Evolutionary conservation across 169 alveolate genomes (phyloP).

Genomic region (Pseudocohnilembus persalinus): DNA sequence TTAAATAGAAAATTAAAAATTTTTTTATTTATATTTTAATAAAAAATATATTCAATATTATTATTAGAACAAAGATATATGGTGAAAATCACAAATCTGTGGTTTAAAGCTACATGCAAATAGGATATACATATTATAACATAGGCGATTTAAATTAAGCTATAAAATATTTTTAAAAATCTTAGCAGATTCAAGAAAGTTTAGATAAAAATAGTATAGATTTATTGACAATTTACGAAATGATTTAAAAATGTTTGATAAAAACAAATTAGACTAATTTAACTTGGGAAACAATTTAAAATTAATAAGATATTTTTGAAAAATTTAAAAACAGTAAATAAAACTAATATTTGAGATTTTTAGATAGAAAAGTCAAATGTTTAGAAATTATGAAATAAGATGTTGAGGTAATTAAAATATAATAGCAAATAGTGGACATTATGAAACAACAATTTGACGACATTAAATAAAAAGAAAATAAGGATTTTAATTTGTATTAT

Average conservation of each 20-base stretch:
- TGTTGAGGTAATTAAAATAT: neutral
- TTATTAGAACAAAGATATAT: neutral
- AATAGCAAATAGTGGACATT: neutral
- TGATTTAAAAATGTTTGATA: too few relatives aligned
- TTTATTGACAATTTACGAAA: too few relatives aligned
- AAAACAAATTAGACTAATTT: neutral
- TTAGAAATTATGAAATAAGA: neutral
- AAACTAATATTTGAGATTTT: too few relatives aligned
- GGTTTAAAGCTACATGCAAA: neutral
- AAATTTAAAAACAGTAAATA: neutral
- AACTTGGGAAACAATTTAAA: neutral
- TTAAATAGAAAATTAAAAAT: too few relatives aligned
- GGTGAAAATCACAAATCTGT: neutral
- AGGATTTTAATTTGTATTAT: neutral
- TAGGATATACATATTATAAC: neutral
- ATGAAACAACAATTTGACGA: too few relatives aligned
- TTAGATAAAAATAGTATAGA: neutral
- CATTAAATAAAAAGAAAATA: neutral
- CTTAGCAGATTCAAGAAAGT: neutral
- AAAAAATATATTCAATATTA: too few relatives aligned
- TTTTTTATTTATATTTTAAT: too few relatives aligned
- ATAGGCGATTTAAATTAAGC: neutral
- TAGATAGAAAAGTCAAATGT: neutral
- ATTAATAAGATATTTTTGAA: neutral
- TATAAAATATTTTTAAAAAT: too few relatives aligned